phyloP scores from a whole-genome alignment of 352 stramenopile genomes.

The Globisporangium takayamanum region DNA sequence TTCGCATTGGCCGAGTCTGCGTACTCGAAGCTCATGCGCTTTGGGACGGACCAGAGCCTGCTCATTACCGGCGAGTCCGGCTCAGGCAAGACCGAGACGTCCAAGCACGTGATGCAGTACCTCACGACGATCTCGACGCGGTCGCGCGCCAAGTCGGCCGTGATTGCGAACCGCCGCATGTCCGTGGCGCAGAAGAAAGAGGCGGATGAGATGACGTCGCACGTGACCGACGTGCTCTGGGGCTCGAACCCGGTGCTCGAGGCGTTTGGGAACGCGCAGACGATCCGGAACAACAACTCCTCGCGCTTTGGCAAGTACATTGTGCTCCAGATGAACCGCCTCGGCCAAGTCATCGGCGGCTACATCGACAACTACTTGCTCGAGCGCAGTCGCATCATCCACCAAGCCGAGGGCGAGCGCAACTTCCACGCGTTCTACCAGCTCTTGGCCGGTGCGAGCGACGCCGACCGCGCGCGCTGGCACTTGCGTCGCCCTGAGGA shows the following conservation, averaged over 20 bases:
- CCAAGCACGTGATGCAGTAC: conserved; percentile 95
- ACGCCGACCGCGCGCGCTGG: conserved; percentile 44
- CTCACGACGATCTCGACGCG: conserved; percentile 83
- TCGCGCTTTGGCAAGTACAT: conserved; percentile 87
- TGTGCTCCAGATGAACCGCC: conserved; percentile 77
- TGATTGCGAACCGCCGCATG: conserved; percentile 74
- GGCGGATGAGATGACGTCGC: conserved; percentile 55
- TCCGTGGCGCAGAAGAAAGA: conserved; percentile 71
- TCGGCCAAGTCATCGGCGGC: conserved; percentile 73
- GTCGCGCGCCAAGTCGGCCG: conserved; percentile 53
- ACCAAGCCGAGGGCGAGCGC: conserved; percentile 82
- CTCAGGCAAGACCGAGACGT: conserved; percentile 93
- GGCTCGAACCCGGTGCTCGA: conserved; percentile 80
- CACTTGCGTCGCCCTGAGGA: conserved; percentile 41
- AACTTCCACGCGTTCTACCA: conserved; percentile 95
- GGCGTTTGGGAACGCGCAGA: conserved; percentile 82
- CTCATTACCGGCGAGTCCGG: conserved; percentile 84
- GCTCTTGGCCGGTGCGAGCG: conserved; percentile 65
- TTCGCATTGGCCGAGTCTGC: conserved; percentile 82
- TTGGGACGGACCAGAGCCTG: conserved; percentile 76
- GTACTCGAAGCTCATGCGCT: conserved; percentile 89
- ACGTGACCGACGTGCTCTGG: conserved; percentile 75
- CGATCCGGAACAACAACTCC: conserved; percentile 85
- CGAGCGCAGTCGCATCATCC: conserved; percentile 88
- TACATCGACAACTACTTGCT: conserved; percentile 90